A percentile compares a stretch with the other conserved stretches of the same genome.
These are phyloP conservation scores for Brassica napus DNA, from an alignment of 345 rosid genomes.

Conservation along the genomic window Da-Ae NC_063448.1:6863001-6863500, in stretches of 20 bases:
- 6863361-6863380: too few relatives aligned
- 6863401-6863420: too few relatives aligned
- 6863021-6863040: not conserved
- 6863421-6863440: conserved; percentile 8
- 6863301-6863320: too few relatives aligned
- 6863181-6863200: too few relatives aligned
- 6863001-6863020: conserved; percentile 22
- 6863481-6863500: not conserved
- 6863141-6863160: conserved; percentile 29
- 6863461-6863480: not conserved
- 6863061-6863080: conserved; percentile 22
- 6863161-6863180: not conserved
- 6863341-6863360: too few relatives aligned
- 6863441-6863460: not conserved
- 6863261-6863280: too few relatives aligned
- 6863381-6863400: too few relatives aligned
- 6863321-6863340: too few relatives aligned
- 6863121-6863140: not conserved
- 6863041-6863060: not conserved
- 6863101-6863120: not conserved
- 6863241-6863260: too few relatives aligned
- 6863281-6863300: too few relatives aligned
- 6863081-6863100: conserved; percentile 26
- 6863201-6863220: too few relatives aligned
- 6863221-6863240: too few relatives aligned